Evolutionary conservation across 179 eudicot species (phyloP).

Genomic region (Spergularia azorica): DNA sequence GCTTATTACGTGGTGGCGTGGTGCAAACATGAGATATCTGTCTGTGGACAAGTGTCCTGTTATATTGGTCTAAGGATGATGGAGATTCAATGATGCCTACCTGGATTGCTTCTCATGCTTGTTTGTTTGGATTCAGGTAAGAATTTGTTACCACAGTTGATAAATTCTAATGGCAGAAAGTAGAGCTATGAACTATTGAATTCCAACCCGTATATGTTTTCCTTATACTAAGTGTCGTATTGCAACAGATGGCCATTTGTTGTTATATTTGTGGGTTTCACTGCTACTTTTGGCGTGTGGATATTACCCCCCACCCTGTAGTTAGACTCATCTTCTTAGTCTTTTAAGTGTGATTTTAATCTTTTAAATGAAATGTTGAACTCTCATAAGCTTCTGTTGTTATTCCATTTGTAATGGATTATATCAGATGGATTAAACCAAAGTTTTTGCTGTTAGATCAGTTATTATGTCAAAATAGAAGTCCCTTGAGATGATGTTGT

Average conservation of each 20-base stretch:
- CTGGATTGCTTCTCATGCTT: background rate
- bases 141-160: background rate
- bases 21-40: background rate
- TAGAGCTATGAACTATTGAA: background rate
- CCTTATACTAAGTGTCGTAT: background rate
- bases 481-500: too few relatives aligned
- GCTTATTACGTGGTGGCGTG: background rate
- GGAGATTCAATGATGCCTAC: background rate
- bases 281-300: background rate
- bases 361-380: too few relatives aligned
- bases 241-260: background rate
- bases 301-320: background rate
- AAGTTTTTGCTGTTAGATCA: too few relatives aligned
- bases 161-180: background rate
- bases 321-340: background rate
- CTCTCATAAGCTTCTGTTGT: too few relatives aligned
- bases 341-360: too few relatives aligned
- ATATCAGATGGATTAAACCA: too few relatives aligned
- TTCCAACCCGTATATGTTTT: background rate
- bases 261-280: background rate
- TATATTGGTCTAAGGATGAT: background rate
- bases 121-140: background rate
- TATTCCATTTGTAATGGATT: too few relatives aligned
- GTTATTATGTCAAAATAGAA: too few relatives aligned
- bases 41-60: background rate